Evolutionary conservation across 768 basidiomycete genomes (phyloP).

Genomic region (Termitomyces sp.): DNA sequence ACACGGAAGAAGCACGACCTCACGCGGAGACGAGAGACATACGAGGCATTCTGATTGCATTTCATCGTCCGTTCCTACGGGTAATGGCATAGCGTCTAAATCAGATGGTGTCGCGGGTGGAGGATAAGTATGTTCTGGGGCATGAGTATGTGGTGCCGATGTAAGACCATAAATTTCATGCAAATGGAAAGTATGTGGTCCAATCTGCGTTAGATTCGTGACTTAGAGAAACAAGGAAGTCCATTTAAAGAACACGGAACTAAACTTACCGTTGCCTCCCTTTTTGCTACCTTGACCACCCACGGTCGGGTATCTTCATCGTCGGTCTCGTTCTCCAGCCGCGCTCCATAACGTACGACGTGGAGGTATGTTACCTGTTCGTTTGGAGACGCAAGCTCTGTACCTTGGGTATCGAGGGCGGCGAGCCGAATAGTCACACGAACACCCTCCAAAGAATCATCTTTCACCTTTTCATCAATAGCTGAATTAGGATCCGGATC

Average conservation of each 20-base stretch:
- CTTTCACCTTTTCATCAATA: constrained; percentile 30
- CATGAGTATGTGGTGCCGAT: constrained; percentile 28
- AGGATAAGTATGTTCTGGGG: constrained; percentile 11
- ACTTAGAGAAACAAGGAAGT: background rate
- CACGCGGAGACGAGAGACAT: constrained; percentile 82
- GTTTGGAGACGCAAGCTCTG: constrained; percentile 63
- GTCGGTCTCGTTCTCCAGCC: constrained; percentile 30
- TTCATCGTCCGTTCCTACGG: constrained; percentile 48
- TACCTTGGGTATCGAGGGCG: constrained; percentile 74
- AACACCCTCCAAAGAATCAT: constrained; percentile 56
- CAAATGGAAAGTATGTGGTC: constrained; percentile 88
- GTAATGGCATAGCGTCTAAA: constrained; percentile 19
- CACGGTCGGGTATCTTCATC: constrained; percentile 68
- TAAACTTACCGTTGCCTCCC: constrained; percentile 70
- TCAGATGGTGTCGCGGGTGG: constrained; percentile 21
- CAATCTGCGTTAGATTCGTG: constrained; percentile 50
- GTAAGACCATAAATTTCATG: constrained; percentile 94
- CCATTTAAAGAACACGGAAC: constrained; percentile 3
- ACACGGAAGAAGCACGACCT: constrained; percentile 91
- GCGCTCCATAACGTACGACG: constrained; percentile 63
- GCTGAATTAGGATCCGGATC: constrained; percentile 53
- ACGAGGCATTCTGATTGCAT: constrained; percentile 87
- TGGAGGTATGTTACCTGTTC: constrained; percentile 89
- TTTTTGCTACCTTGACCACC: constrained; percentile 90
- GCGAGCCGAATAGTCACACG: constrained; percentile 75